Base-by-base conservation (phyloP, 2,329 filamentous ascomycete species). In the Dactylellina parvicollis region DNA sequence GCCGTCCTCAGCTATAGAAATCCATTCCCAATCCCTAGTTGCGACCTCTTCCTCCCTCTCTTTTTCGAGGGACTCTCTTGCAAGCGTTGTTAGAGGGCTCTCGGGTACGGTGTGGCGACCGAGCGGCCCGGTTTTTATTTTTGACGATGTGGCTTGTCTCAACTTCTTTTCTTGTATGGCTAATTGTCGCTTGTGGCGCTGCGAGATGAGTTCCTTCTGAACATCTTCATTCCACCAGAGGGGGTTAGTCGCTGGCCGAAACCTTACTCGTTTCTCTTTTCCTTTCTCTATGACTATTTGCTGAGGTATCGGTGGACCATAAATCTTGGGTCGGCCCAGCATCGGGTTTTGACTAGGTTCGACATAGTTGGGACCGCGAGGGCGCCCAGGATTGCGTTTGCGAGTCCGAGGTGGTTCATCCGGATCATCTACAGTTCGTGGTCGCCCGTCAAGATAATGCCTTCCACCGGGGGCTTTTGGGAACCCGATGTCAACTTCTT, bases 21-120 rank as follows among this genome's bases (percentile, higher is more conserved):
- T 30, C 52, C 52, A 56, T 56, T 56, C 52, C 52, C 52, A 56
- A 2, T 52, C 22, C 32, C 32, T 64, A 4, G 20, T 20, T 42
- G 8, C 34, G 4, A 14, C 47, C 26, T 54, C 30, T 34, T 42
- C 10, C 5, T 42, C 22, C 20, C 32, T 24, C 7, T 38, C 28
- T 7, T 24, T 22, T 20, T 54, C 59, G 7, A 54, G 47, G 22
- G 34, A 56, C 30, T 56, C 36, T 30, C 52, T 56, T 12, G 56
- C 4, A n/a, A n/a, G n/a, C 7, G 14, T 32, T 55, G 26, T 28
- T 12, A 38, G 44, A 8, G 10, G n/a, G 2, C 10, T 40, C 24
- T 52, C 34, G 3, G 52, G 34, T 24, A 42, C 52, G 24, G 4
- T 38, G 4, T 26, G 18, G 12, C 20, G 30, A 22, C n/a, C 26